Percentiles rank a stretch among this genome's conserved stretches.
Conservation (phyloP, 2,329 filamentous ascomycete species). For the Fusarium tupiense region DNA sequence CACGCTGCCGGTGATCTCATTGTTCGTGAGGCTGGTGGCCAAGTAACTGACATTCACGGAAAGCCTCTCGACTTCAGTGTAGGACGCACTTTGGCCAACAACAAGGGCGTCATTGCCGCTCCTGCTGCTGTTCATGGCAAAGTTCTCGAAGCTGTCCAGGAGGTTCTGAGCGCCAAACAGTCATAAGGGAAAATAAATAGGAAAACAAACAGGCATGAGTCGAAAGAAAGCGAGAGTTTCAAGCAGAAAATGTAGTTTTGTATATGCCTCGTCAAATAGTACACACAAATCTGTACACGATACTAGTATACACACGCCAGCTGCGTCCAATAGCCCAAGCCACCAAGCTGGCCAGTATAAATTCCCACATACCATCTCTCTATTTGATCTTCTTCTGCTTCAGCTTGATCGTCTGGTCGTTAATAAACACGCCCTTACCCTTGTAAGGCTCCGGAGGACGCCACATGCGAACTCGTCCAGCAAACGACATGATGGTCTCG, state of each 20-base stretch:
- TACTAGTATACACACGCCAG: slow-evolving; percentile 45
- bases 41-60: slow-evolving; percentile 89
- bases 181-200: slow-evolving; percentile 10
- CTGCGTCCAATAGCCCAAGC: slow-evolving; percentile 36
- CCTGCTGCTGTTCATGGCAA: slow-evolving; percentile 78
- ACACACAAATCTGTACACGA: slow-evolving; percentile 45
- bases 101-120: slow-evolving; percentile 94
- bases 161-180: slow-evolving; percentile 67
- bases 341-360: slow-evolving; percentile 10
- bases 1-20: slow-evolving; percentile 96
- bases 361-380: slow-evolving; percentile 36
- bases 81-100: slow-evolving; percentile 85
- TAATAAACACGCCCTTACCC: slow-evolving; percentile 98
- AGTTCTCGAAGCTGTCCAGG: slow-evolving; percentile 84
- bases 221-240: slow-evolving; percentile 14
- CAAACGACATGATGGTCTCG: slow-evolving; percentile 89
- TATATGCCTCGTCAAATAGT: slow-evolving; percentile 47
- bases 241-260: slow-evolving; percentile 38
- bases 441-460: slow-evolving; percentile 96
- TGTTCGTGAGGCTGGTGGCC: slow-evolving; percentile 90
- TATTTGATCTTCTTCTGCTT: slow-evolving; percentile 99
- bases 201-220: not conserved
- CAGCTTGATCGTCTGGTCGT: slow-evolving; percentile 96
- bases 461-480: slow-evolving; percentile 88
- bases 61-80: slow-evolving; percentile 86